Conservation (phyloP, 768 basidiomycete genomes). For the Leucocoprinus leucothites region DNA sequence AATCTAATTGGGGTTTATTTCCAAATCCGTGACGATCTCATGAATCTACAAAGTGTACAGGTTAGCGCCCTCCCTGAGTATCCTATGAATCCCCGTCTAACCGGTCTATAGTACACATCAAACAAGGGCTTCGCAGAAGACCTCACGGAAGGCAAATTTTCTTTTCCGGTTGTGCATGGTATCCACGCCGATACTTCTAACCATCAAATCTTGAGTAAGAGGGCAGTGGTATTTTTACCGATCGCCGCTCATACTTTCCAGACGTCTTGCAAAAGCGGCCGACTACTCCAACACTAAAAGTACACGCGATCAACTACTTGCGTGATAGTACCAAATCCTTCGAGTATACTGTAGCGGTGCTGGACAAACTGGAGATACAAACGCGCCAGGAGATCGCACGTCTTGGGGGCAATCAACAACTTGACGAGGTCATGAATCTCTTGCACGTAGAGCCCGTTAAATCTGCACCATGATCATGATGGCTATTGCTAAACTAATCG, state of each 20-base stretch:
- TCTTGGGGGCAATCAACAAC: slow-evolving; percentile 71
- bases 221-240: background rate
- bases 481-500: background rate
- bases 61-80: slow-evolving; percentile 34
- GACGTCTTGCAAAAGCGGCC: slow-evolving; percentile 91
- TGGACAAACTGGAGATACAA: slow-evolving; percentile 64
- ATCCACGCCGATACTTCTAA: slow-evolving; percentile 77
- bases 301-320: slow-evolving; percentile 78
- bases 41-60: slow-evolving; percentile 88
- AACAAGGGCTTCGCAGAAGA: slow-evolving; percentile 93
- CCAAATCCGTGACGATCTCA: slow-evolving; percentile 96
- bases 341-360: slow-evolving; percentile 75
- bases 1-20: slow-evolving; percentile 94
- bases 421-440: slow-evolving; percentile 56
- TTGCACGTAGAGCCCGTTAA: slow-evolving; percentile 37
- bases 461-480: background rate
- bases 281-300: slow-evolving; percentile 74
- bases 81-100: background rate
- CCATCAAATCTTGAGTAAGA: slow-evolving; percentile 75
- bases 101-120: slow-evolving; percentile 59
- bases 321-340: slow-evolving; percentile 77
- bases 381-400: slow-evolving; percentile 63
- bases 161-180: slow-evolving; percentile 91
- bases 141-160: slow-evolving; percentile 95
- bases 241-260: slow-evolving; percentile 23